These are phyloP conservation scores for Calonectria henricotiae DNA, from an alignment of 2,329 filamentous ascomycete genomes.

Conservation along the genomic window DNA sequence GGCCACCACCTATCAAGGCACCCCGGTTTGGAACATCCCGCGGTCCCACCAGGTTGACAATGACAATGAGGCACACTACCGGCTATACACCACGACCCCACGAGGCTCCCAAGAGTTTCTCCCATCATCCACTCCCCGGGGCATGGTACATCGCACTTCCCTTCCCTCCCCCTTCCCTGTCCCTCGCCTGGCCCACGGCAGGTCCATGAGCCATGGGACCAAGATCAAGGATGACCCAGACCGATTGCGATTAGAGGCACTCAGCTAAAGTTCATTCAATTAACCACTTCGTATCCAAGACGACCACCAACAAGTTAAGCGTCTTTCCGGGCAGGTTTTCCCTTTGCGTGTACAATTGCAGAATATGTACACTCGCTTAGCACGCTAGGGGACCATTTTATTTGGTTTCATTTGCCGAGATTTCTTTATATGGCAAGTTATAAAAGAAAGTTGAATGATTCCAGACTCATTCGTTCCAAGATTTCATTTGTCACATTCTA, in stretches of 20 bases:
- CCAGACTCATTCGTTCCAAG: background rate
- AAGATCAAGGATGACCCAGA: slow-evolving; percentile 13
- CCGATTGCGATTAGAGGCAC: background rate
- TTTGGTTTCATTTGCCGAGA: background rate
- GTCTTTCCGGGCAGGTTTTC: background rate
- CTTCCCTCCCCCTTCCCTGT: slow-evolving; percentile 37
- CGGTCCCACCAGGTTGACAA: slow-evolving; percentile 30
- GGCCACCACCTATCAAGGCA: slow-evolving; percentile 29
- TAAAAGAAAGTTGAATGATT: background rate
- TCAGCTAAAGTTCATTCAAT: background rate
- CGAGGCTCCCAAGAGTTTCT: slow-evolving; percentile 33
- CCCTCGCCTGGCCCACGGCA: slow-evolving; percentile 2
- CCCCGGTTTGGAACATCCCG: slow-evolving; percentile 38
- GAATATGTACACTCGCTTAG: background rate
- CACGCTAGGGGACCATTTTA: background rate
- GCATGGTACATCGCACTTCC: slow-evolving; percentile 26
- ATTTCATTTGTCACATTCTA: background rate
- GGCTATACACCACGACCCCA: slow-evolving; percentile 28
- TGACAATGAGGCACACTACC: slow-evolving; percentile 27
- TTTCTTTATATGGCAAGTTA: background rate
- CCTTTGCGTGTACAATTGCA: background rate
- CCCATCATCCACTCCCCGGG: background rate
- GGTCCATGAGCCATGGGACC: background rate
- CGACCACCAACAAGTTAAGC: background rate
- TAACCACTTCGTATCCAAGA: background rate